Percentiles rank a stretch among this genome's conserved stretches.
These are phyloP conservation scores for Phytopythium vexans DNA, from an alignment of 352 stramenopile species.

Conservation along the genomic window DNA sequence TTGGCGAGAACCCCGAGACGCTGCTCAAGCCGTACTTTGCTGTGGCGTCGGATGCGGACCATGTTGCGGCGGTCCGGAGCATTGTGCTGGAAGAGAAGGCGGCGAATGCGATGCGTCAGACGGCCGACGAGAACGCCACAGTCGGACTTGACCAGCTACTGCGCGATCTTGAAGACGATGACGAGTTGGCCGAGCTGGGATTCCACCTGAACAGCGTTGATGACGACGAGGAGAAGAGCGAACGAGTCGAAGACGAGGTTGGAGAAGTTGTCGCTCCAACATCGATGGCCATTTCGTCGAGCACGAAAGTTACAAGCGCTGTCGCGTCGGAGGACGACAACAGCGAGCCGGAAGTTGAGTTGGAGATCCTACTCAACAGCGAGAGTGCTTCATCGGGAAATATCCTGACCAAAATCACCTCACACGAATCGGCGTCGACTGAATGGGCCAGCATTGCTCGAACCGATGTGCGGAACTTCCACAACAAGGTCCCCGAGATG, in stretches of 20 bases:
- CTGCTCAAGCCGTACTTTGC: slow-evolving; percentile 73
- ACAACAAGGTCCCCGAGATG: slow-evolving; percentile 79
- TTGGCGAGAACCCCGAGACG: slow-evolving; percentile 49
- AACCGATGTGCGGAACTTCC: slow-evolving; percentile 80
- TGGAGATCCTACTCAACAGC: slow-evolving; percentile 47
- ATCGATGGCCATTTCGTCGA: neutral
- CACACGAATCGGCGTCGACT: slow-evolving; percentile 8
- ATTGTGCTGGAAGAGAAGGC: slow-evolving; percentile 66
- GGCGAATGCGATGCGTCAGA: slow-evolving; percentile 46
- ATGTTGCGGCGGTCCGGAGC: slow-evolving; percentile 48
- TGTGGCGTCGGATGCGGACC: slow-evolving; percentile 46
- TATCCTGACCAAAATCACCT: slow-evolving; percentile 12
- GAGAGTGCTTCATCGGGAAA: slow-evolving; percentile 4
- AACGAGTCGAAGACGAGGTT: slow-evolving; percentile 1
- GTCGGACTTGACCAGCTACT: slow-evolving; percentile 68
- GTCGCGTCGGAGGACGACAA: neutral
- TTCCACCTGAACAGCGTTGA: slow-evolving; percentile 44
- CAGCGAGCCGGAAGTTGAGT: slow-evolving; percentile 42
- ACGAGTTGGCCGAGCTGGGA: slow-evolving; percentile 51
- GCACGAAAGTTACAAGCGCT: neutral
- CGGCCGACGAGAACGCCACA: slow-evolving; percentile 38
- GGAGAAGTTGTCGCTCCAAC: slow-evolving; percentile 2
- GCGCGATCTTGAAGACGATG: slow-evolving; percentile 66
- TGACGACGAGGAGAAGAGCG: slow-evolving; percentile 15
- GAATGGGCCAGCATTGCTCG: slow-evolving; percentile 74